A percentile compares a stretch with the other conserved stretches of the same genome.
Evolutionary conservation across 176 grass and related monocot species (phyloP).

Genomic region (Calamus simplicifolius): DNA sequence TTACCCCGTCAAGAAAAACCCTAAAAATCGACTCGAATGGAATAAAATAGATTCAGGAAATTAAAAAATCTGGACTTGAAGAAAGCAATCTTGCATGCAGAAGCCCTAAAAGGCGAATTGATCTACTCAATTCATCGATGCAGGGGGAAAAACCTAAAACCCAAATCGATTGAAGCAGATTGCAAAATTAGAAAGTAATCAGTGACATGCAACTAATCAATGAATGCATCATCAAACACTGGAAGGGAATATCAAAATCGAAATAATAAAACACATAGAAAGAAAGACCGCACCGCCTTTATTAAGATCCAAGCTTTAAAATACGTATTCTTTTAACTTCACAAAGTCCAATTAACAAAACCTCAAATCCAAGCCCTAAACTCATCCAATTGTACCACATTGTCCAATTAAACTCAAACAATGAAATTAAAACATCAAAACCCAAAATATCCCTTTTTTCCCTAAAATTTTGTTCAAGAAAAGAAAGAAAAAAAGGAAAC

Average conservation of each 20-base stretch:
- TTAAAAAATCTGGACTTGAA: neutral
- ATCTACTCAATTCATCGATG: neutral
- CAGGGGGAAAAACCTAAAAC: neutral
- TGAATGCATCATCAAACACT: neutral
- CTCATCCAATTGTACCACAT: slow-evolving; percentile 20
- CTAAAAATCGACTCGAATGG: neutral
- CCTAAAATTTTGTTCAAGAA: neutral
- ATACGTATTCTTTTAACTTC: neutral
- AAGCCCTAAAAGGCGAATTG: neutral
- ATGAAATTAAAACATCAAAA: slow-evolving; percentile 19
- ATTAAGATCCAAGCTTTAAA: slow-evolving; percentile 12
- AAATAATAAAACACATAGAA: neutral
- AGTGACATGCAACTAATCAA: neutral
- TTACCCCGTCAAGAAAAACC: neutral
- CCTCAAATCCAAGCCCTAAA: slow-evolving; percentile 2
- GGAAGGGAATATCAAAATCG: slow-evolving; percentile 2
- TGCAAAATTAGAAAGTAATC: neutral
- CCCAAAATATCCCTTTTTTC: neutral
- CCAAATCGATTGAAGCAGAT: neutral
- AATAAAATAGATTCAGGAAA: neutral
- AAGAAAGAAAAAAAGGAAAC: neutral
- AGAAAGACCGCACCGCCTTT: neutral
- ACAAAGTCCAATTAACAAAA: neutral
- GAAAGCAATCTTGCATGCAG: slow-evolving; percentile 3
- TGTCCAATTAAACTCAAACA: slow-evolving; percentile 18